These are phyloP conservation scores for Volvox carteri DNA, from an alignment of 163 green algal genomes.

Conservation along the genomic window DNA sequence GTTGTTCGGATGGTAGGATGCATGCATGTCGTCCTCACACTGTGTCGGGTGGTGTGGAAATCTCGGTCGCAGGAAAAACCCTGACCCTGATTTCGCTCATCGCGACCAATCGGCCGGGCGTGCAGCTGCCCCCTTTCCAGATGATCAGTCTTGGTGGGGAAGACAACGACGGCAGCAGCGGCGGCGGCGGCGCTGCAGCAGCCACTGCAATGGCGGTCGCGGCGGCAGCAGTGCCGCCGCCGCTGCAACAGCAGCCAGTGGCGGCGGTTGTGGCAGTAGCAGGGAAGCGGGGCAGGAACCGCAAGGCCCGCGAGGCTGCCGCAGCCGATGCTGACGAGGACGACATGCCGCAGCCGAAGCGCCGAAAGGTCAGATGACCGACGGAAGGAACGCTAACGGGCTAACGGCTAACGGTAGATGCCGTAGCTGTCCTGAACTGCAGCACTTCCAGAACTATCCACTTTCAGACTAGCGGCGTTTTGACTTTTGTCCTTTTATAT, in stretches of 20 bases:
- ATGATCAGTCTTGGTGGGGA: not conserved
- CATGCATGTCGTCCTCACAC: no score
- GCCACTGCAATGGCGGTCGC: no score
- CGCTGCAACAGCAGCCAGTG: not conserved
- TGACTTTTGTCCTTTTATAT: no score
- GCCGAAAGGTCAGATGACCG: constrained; percentile 46
- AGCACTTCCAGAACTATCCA: no score
- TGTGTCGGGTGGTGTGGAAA: no score
- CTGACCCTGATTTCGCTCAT: constrained; percentile 77
- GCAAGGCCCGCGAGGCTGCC: not conserved
- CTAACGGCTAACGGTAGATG: no score
- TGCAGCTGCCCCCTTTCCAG: constrained; percentile 23
- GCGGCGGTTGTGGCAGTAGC: no score
- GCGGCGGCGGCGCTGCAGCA: not conserved
- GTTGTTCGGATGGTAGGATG: no score
- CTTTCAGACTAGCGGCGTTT: no score
- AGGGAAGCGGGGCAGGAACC: not conserved
- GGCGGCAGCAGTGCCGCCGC: not conserved
- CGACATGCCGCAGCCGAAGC: constrained; percentile 6
- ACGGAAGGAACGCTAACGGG: no score
- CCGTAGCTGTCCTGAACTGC: no score
- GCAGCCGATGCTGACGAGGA: not conserved
- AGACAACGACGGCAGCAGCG: not conserved
- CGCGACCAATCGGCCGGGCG: constrained; percentile 72
- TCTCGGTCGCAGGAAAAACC: constrained; percentile 72